A percentile compares a stretch with the other conserved stretches of the same genome.
phyloP scores from a whole-genome alignment of 106 monocot genomes.

The Dactylorhiza incarnata region DNA sequence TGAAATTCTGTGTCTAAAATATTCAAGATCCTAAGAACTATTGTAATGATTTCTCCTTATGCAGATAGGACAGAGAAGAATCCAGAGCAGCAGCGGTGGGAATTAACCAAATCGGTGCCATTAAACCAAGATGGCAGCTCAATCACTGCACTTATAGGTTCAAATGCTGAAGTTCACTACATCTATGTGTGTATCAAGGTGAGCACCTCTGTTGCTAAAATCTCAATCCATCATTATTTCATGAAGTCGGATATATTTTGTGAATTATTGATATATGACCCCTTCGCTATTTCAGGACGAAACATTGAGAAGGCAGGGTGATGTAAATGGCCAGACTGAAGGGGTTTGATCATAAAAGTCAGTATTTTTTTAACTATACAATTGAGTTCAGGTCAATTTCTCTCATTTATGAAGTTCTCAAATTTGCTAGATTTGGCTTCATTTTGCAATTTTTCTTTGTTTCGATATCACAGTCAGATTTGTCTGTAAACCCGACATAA shows the following conservation, averaged over 20 bases:
- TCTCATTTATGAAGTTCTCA: no score
- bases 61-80: conserved; percentile 65
- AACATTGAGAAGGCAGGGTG: conserved; percentile 5
- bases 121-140: conserved; percentile 53
- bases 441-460: no score
- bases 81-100: conserved; percentile 49
- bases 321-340: not conserved
- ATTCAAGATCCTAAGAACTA: not conserved
- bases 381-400: no score
- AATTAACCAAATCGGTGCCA: conserved; percentile 58
- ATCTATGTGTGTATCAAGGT: conserved; percentile 92
- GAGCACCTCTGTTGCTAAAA: not conserved
- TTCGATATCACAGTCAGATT: no score
- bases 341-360: not conserved
- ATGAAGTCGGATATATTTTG: not conserved
- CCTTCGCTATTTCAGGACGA: conserved; percentile 20
- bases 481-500: no score
- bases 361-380: not conserved
- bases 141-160: conserved; percentile 33
- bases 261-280: not conserved
- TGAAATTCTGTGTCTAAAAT: not conserved
- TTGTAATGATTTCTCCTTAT: not conserved
- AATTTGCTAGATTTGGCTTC: no score
- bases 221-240: not conserved
- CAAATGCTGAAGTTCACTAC: conserved; percentile 76